These are phyloP conservation scores for Fusarium incarnatum DNA, from an alignment of 2,329 filamentous ascomycete species.

Conservation along the genomic window DNA sequence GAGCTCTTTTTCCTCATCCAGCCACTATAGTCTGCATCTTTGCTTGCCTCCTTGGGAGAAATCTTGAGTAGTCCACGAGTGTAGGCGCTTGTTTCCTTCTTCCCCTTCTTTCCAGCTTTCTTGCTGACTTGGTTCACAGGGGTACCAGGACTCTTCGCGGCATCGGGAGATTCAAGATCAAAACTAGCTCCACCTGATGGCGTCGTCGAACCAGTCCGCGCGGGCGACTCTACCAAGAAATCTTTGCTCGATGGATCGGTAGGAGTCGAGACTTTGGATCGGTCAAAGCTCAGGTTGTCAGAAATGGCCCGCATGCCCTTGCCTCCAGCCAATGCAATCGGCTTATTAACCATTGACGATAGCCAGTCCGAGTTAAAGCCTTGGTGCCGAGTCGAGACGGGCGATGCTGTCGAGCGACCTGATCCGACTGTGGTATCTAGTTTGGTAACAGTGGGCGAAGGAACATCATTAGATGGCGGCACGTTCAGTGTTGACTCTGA, in stretches of 20 bases:
- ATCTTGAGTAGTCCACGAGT: constrained; percentile 86
- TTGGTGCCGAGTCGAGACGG: constrained; percentile 57
- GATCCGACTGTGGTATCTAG: constrained; percentile 62
- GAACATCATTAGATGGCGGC: constrained; percentile 65
- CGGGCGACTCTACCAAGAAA: constrained; percentile 59
- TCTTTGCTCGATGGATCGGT: constrained; percentile 57
- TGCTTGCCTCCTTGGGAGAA: constrained; percentile 83
- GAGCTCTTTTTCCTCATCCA: constrained; percentile 99
- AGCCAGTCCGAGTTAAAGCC: constrained; percentile 68
- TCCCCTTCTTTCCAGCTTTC: constrained; percentile 75
- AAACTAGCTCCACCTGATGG: constrained; percentile 76
- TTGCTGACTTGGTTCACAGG: constrained; percentile 61
- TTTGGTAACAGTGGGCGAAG: constrained; percentile 69
- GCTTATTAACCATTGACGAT: constrained; percentile 62
- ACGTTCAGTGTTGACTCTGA: constrained; percentile 65
- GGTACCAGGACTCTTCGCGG: constrained; percentile 66
- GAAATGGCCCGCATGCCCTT: constrained; percentile 87
- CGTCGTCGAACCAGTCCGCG: constrained; percentile 80
- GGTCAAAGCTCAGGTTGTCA: constrained; percentile 73
- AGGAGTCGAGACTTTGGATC: constrained; percentile 63
- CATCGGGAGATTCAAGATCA: constrained; percentile 80
- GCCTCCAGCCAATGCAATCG: constrained; percentile 62
- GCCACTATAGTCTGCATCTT: constrained; percentile 89
- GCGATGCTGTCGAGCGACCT: constrained; percentile 57
- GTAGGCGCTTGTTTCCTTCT: constrained; percentile 96